Evolutionary conservation across 352 stramenopile species (phyloP).

Genomic region (Phytophthora meadii): DNA sequence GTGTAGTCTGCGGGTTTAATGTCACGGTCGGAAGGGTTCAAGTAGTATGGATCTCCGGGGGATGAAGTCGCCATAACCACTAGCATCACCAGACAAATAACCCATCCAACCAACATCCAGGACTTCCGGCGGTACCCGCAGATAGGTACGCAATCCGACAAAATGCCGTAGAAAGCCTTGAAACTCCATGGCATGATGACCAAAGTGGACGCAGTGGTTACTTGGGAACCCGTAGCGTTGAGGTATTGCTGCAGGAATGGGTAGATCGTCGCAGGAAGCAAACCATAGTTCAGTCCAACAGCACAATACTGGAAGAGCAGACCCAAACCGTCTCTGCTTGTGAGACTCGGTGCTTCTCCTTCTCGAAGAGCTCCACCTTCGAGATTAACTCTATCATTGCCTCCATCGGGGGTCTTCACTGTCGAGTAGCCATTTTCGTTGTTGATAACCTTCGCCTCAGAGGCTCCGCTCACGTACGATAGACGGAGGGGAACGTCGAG

Average conservation of each 20-base stretch:
- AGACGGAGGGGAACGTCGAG: conserved; percentile 20
- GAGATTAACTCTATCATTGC: conserved; percentile 19
- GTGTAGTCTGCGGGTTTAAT: conserved; percentile 26
- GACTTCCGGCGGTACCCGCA: conserved; percentile 27
- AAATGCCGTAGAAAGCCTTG: conserved; percentile 48
- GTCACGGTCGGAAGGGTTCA: conserved; percentile 19
- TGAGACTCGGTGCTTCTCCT: conserved; percentile 32
- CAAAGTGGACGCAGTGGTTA: conserved; percentile 37
- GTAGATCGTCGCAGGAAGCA: conserved; percentile 46
- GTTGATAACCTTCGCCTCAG: conserved; percentile 24
- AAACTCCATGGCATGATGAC: conserved; percentile 68
- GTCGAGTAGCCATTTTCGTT: conserved; percentile 8
- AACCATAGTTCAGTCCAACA: conserved; percentile 40
- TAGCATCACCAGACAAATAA: conserved; percentile 33
- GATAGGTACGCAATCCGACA: conserved; percentile 74
- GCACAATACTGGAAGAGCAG: conserved; percentile 47
- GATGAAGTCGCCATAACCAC: conserved; percentile 33
- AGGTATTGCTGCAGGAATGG: conserved; percentile 56
- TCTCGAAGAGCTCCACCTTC: conserved; percentile 41
- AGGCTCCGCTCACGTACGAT: conserved; percentile 28
- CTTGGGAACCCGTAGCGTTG: conserved; percentile 29
- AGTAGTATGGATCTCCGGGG: conserved; percentile 44
- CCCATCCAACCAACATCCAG: conserved; percentile 51
- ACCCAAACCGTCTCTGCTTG: conserved; percentile 40
- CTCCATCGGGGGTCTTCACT: conserved; percentile 27